A percentile compares a stretch with the other conserved stretches of the same genome.
Evolutionary conservation across 768 basidiomycete genomes (phyloP).

Genomic region (Scleroderma bovista): DNA sequence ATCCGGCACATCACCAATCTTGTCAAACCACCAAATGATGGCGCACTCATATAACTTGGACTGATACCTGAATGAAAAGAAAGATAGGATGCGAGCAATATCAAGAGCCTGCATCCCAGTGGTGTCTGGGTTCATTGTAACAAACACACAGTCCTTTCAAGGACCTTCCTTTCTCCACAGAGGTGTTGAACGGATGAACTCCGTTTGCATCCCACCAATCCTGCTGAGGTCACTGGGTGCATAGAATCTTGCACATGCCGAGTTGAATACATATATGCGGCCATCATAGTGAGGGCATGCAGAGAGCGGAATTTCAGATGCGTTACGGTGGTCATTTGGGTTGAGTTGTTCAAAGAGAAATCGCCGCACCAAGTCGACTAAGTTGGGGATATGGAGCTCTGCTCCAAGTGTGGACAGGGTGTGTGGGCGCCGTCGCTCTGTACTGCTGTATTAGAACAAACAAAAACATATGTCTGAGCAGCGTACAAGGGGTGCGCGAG

Average conservation of each 20-base stretch:
- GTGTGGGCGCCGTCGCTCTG: too few relatives aligned
- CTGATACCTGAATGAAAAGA: constrained; percentile 4
- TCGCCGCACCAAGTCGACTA: too few relatives aligned
- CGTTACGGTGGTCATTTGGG: too few relatives aligned
- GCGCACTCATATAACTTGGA: constrained; percentile 17
- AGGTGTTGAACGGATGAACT: constrained; percentile 1
- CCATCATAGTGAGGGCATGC: constrained; percentile 25
- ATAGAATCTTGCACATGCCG: constrained; percentile 3
- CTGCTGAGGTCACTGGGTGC: constrained; percentile 3
- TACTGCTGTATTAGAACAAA: too few relatives aligned
- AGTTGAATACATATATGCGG: background rate
- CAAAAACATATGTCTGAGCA: too few relatives aligned
- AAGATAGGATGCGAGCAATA: too few relatives aligned
- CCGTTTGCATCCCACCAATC: constrained; percentile 5
- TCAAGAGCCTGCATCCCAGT: constrained; percentile 16
- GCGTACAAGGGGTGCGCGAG: too few relatives aligned
- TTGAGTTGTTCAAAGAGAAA: too few relatives aligned
- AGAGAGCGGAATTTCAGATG: constrained; percentile 6
- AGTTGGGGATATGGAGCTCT: too few relatives aligned
- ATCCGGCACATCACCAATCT: constrained; percentile 10
- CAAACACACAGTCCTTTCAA: too few relatives aligned
- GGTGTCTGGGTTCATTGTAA: constrained; percentile 3
- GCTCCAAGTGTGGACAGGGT: too few relatives aligned
- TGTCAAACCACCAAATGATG: constrained; percentile 21
- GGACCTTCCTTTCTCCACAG: background rate